Evolutionary conservation across 352 stramenopile species (phyloP).

Genomic region (Globisporangium paddicum): DNA sequence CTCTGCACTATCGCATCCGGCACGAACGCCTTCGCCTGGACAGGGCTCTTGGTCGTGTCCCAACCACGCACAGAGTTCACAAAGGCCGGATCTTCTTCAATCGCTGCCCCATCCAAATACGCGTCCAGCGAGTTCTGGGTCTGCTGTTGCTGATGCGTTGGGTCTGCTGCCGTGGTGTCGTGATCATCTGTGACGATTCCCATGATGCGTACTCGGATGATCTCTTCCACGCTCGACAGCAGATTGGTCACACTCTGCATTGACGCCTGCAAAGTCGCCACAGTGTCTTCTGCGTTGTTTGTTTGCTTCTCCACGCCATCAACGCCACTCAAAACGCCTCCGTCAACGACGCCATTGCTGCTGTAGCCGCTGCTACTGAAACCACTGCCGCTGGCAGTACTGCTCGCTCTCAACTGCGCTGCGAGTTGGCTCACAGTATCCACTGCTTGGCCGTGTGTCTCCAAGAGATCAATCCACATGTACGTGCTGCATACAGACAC

Average conservation of each 20-base stretch:
- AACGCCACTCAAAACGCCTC: background rate
- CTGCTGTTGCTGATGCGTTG: background rate
- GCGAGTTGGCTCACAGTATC: slow-evolving; percentile 1
- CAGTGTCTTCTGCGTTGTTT: background rate
- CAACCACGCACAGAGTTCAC: slow-evolving; percentile 35
- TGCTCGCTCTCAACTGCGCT: background rate
- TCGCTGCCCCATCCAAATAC: slow-evolving; percentile 20
- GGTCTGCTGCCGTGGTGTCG: too few relatives aligned
- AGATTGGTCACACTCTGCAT: slow-evolving; percentile 7
- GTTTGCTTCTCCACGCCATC: background rate
- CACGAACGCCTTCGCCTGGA: background rate
- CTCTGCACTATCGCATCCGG: background rate
- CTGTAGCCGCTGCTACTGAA: background rate
- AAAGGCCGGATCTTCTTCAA: slow-evolving; percentile 21
- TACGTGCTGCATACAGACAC: slow-evolving; percentile 2
- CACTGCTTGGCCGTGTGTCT: slow-evolving; percentile 4
- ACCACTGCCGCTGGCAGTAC: background rate
- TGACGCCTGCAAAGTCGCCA: background rate
- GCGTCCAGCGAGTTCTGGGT: slow-evolving; percentile 22
- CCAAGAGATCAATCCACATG: slow-evolving; percentile 16
- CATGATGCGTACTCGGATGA: slow-evolving; percentile 11
- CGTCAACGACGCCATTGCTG: background rate
- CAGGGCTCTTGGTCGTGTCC: slow-evolving; percentile 3
- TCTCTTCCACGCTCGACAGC: slow-evolving; percentile 13
- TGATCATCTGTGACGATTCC: background rate